Evolutionary conservation across 805 yeast species (phyloP).

Genomic region (Candida khao-thaluensis): DNA sequence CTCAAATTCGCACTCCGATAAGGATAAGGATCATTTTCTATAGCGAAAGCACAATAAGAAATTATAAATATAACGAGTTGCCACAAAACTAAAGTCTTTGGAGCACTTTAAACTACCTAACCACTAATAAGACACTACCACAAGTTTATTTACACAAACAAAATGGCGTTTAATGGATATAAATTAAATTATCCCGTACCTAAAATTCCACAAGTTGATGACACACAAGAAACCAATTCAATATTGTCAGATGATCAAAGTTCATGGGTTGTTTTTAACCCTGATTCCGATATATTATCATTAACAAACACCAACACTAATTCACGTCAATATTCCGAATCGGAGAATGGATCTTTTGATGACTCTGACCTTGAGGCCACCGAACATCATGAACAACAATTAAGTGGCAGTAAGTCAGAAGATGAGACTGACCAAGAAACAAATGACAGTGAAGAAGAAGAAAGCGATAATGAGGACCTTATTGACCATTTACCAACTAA

Average conservation of each 20-base stretch:
- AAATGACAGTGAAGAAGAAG: background rate
- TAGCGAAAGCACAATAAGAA: conserved; percentile 3
- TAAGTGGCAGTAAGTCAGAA: background rate
- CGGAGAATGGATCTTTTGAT: conserved; percentile 5
- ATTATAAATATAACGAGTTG: background rate
- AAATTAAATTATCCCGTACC: conserved; percentile 17
- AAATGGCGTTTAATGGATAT: conserved; percentile 19
- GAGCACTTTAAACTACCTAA: too few relatives aligned
- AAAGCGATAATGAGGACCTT: conserved; percentile 15
- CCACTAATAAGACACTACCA: too few relatives aligned
- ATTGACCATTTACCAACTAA: conserved; percentile 15
- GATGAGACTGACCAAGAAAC: conserved; percentile 9
- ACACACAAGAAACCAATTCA: conserved; percentile 18
- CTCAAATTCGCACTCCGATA: conserved; percentile 9
- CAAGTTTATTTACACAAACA: too few relatives aligned
- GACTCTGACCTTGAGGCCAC: conserved; percentile 4
- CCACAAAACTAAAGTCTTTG: too few relatives aligned
- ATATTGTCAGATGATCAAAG: conserved; percentile 25
- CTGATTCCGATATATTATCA: conserved; percentile 30
- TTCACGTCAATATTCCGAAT: conserved; percentile 4
- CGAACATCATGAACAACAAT: background rate
- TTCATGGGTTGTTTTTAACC: conserved; percentile 30
- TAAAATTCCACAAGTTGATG: conserved; percentile 15
- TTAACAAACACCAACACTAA: conserved; percentile 20
- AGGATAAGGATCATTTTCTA: conserved; percentile 5